These are phyloP conservation scores for Cocos nucifera DNA, from an alignment of 176 grass and related monocot genomes.

Conservation along the genomic window DNA sequence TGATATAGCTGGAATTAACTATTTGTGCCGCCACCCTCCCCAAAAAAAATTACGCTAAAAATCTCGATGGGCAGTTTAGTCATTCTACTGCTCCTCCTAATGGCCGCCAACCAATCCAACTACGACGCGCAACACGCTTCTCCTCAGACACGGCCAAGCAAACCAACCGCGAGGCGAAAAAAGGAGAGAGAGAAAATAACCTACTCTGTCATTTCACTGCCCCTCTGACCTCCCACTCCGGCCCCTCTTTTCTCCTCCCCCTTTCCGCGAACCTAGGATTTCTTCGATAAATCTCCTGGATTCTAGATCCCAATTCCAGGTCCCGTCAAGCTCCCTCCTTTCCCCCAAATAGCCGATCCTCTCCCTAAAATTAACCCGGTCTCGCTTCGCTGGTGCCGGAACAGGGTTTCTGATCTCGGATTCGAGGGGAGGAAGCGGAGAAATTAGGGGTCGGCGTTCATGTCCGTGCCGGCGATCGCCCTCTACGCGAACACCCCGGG, in stretches of 20 bases:
- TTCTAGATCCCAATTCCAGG: too few species aligned
- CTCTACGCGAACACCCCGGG: conserved; percentile 42
- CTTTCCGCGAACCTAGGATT: too few species aligned
- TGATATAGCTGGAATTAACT: too few species aligned
- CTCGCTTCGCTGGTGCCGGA: neutral
- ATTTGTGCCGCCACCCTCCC: too few species aligned
- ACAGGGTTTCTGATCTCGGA: neutral
- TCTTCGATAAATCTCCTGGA: too few species aligned
- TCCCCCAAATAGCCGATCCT: neutral
- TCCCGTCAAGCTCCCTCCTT: neutral
- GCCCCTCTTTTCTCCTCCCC: too few species aligned
- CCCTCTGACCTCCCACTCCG: too few species aligned
- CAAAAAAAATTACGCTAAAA: too few species aligned
- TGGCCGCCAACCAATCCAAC: neutral
- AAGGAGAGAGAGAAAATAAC: neutral
- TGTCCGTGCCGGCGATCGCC: conserved; percentile 63
- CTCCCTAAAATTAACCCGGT: neutral
- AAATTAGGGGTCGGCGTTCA: conserved; percentile 19
- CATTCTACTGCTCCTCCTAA: neutral
- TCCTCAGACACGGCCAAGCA: neutral
- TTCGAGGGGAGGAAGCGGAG: neutral
- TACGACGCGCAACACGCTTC: neutral
- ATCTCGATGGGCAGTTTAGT: neutral
- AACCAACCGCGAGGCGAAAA: neutral
- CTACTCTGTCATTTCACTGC: neutral